Base-by-base conservation (phyloP, 257 asterid species). In the Verbascum thapsus region DNA sequence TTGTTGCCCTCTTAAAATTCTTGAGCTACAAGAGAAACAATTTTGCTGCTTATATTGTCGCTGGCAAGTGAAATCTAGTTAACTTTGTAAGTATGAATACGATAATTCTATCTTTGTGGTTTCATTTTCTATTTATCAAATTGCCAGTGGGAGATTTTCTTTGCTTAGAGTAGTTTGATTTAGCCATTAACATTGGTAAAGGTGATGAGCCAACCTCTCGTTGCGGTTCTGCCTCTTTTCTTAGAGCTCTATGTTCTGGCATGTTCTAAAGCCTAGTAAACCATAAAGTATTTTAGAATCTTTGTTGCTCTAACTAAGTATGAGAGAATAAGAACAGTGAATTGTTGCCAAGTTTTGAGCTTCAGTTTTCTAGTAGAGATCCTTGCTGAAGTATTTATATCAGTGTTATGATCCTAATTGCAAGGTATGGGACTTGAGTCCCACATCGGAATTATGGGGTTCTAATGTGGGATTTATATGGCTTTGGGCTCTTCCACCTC, bases 161-260 rank as follows among this genome's bases (percentile, higher is more conserved):
- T 16, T 47, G 17, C 47, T 56, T 18, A 68, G 16, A 68, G 15
- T 37, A 10, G 1, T 50, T 19, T 41, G 48, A 26, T 37, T 16
- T 35, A 45, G 48, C 58, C 12, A 16, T 19, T 39, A 20, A 16
- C 9, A n/a, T 23, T 39, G 12, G 57, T 22, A 35, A 44, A 43
- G 4, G n/a, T 6, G 38, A 58, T 10, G 6, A 18, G 56, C 51
- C 16, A 55, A 44, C 41, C 9, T 16, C 15, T 53, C 26, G 20
- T n/a, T n/a, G n/a, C n/a, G n/a, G n/a, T 3, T 12, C 12, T 64
- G 53, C 30, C 35, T 64, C 44, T 65, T 54, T 26, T 20, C 63
- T 15, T 41, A 20, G 48, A 10, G 30, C 19, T 42, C 13, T 65
- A 43, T 26, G 49, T 40, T 64, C 32, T 26, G 56, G 26, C 50